A percentile compares a stretch with the other conserved stretches of the same genome.
Conservation (phyloP, 352 stramenopile genomes). For the Phytophthora fragariae region DNA sequence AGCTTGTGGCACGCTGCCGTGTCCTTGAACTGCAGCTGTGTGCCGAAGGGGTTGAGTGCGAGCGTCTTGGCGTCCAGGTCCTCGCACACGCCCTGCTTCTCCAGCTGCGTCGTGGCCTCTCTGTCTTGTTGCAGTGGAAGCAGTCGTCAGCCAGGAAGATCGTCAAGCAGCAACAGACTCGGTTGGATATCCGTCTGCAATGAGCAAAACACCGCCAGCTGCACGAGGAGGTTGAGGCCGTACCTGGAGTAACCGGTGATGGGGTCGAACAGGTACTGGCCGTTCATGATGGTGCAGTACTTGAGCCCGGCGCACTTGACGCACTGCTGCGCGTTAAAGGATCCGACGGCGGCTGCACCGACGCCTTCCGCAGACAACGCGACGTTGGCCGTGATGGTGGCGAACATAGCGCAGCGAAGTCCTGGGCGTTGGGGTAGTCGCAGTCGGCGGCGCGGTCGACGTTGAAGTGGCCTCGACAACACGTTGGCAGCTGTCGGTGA, state of each 20-base stretch:
- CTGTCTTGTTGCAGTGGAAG: conserved; percentile 27
- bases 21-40: conserved; percentile 76
- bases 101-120: conserved; percentile 59
- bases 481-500: neutral
- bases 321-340: conserved; percentile 52
- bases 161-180: neutral
- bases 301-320: conserved; percentile 57
- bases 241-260: conserved; percentile 73
- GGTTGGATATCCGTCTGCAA: no score
- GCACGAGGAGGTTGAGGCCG: neutral
- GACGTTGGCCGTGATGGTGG: conserved; percentile 5
- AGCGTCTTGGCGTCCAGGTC: conserved; percentile 74
- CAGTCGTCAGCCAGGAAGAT: neutral
- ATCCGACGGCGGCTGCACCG: conserved; percentile 34
- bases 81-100: conserved; percentile 80
- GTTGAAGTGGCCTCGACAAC: conserved; percentile 15
- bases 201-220: neutral
- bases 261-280: conserved; percentile 71
- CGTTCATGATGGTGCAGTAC: conserved; percentile 77
- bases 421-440: conserved; percentile 15
- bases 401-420: conserved; percentile 9
- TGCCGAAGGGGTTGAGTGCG: conserved; percentile 60
- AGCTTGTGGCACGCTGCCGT: conserved; percentile 57
- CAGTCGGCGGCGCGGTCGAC: neutral
- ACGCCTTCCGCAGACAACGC: conserved; percentile 13